These are phyloP conservation scores for Citrus glauca DNA, from an alignment of 345 rosid genomes.

Conservation along the genomic window DNA sequence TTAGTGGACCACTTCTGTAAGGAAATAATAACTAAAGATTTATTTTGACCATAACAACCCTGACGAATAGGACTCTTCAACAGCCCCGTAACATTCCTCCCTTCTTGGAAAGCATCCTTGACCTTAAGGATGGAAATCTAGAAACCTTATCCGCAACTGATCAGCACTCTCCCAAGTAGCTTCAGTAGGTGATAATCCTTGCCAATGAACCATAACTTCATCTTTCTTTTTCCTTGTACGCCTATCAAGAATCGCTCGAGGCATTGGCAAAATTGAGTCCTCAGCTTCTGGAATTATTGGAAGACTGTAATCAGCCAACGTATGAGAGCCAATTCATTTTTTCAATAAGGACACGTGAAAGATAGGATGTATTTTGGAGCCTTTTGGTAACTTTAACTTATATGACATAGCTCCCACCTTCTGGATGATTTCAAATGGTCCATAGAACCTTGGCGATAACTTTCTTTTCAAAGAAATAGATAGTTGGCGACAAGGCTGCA, in stretches of 20 bases:
- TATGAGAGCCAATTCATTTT: background rate
- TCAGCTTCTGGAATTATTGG: background rate
- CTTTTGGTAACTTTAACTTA: background rate
- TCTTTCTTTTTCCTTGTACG: background rate
- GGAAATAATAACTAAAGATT: too few relatives aligned
- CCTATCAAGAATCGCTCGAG: background rate
- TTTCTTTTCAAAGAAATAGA: too few relatives aligned
- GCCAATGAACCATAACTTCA: background rate
- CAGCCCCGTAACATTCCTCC: too few relatives aligned
- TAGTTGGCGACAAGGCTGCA: too few relatives aligned
- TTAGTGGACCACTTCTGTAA: too few relatives aligned
- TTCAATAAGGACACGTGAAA: background rate
- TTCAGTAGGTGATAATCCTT: background rate
- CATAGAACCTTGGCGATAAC: too few relatives aligned
- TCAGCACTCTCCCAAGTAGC: background rate
- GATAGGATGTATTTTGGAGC: background rate
- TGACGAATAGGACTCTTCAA: too few relatives aligned
- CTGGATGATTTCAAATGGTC: too few relatives aligned
- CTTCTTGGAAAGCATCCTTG: too few relatives aligned
- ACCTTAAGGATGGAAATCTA: too few relatives aligned
- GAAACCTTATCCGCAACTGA: background rate
- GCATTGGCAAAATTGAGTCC: background rate
- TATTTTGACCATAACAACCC: too few relatives aligned
- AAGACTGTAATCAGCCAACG: background rate
- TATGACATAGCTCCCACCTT: background rate